Conservation (phyloP, 2,329 filamentous ascomycete genomes). For the Epichloe coenophiala region DNA sequence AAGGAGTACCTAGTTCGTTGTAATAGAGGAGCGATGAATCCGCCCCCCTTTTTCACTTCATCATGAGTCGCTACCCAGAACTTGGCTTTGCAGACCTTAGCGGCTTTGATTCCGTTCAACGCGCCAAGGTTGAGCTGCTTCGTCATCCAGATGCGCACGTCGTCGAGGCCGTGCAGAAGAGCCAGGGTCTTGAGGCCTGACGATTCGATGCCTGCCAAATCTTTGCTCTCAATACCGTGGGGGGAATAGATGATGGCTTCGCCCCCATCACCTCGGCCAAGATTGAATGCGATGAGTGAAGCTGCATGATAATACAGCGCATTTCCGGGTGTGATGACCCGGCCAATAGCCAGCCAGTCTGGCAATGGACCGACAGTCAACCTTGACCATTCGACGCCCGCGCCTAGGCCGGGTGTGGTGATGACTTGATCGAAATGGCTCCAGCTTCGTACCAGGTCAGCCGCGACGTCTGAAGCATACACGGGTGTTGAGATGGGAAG, state of each 20-base stretch:
- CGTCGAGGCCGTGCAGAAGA: conserved; percentile 50
- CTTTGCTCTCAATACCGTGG: conserved; percentile 40
- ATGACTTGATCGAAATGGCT: conserved; percentile 43
- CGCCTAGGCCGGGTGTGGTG: conserved; percentile 31
- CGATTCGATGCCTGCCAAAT: conserved; percentile 27
- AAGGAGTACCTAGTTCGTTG: conserved; percentile 28
- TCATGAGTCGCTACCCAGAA: conserved; percentile 57
- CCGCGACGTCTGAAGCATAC: conserved; percentile 46
- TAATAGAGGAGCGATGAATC: conserved; percentile 40
- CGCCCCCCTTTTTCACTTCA: conserved; percentile 45
- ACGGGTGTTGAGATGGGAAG: conserved; percentile 38
- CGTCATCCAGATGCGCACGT: conserved; percentile 33
- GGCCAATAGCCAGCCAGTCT: conserved; percentile 46
- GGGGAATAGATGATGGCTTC: conserved; percentile 50
- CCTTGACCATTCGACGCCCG: conserved; percentile 8
- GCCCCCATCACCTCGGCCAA: conserved; percentile 12
- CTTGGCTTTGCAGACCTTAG: conserved; percentile 34
- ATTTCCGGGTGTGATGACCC: conserved; percentile 39
- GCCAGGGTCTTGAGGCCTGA: conserved; percentile 38
- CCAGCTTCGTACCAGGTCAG: conserved; percentile 42
- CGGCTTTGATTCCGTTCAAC: conserved; percentile 44
- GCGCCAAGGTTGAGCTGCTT: conserved; percentile 52
- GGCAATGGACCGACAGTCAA: conserved; percentile 28
- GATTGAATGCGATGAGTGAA: conserved; percentile 40
- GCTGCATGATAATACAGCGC: conserved; percentile 49